phyloP scores from a whole-genome alignment of 2,329 filamentous ascomycete species.

The Microsporum audouinii region DNA sequence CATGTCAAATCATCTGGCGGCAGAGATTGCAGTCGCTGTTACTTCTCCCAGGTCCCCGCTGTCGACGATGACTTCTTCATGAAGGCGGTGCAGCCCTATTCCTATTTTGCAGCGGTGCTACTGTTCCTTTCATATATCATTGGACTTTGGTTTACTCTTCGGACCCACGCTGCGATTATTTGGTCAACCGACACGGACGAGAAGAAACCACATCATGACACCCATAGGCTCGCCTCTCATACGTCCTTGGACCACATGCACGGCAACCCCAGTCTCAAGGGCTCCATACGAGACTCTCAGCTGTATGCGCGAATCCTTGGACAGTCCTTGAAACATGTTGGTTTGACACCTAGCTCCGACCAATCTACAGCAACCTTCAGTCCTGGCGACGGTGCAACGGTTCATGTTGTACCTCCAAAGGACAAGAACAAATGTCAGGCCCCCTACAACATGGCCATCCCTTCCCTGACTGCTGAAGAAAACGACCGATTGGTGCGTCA shows the following conservation, averaged over 20 bases:
- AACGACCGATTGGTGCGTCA: conserved; percentile 72
- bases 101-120: conserved; percentile 72
- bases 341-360: conserved; percentile 41
- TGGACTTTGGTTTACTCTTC: conserved; percentile 85
- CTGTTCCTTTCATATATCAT: conserved; percentile 90
- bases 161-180: conserved; percentile 92
- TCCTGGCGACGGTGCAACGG: conserved; percentile 20
- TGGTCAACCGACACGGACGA: conserved; percentile 81
- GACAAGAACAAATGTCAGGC: conserved; percentile 35
- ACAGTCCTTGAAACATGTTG: conserved; percentile 76
- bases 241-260: conserved; percentile 14
- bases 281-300: conserved; percentile 73
- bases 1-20: conserved; percentile 23
- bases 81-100: conserved; percentile 85
- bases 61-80: conserved; percentile 80
- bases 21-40: conserved; percentile 78
- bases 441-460: conserved; percentile 24
- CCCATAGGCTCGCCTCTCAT: neutral
- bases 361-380: neutral
- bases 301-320: conserved; percentile 89
- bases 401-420: conserved; percentile 69
- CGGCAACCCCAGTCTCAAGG: conserved; percentile 32
- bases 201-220: conserved; percentile 42
- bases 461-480: conserved; percentile 68
- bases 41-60: conserved; percentile 78